phyloP scores from a whole-genome alignment of 225 moss, liverwort and hornwort genomes.

The Thuidium tamariscinum region DNA sequence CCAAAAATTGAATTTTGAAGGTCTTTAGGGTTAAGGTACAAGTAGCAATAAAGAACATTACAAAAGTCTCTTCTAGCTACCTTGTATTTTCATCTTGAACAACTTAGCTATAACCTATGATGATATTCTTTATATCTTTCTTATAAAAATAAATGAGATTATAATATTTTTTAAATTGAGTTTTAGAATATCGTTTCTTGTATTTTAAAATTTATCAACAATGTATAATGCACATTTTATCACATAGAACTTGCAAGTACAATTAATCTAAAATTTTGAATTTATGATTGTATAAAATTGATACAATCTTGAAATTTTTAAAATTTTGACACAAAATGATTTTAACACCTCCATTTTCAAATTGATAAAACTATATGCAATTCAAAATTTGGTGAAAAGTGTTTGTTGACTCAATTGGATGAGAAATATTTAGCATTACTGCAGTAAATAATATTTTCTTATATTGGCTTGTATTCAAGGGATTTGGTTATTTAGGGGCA shows the following conservation, averaged over 20 bases:
- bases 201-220: not conserved
- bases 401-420: accelerated
- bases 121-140: too few species aligned
- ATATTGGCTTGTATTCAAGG: not conserved
- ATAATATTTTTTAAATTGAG: not conserved
- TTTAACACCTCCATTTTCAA: too few species aligned
- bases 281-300: not conserved
- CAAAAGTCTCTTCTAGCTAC: not conserved
- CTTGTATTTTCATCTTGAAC: not conserved
- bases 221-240: not conserved
- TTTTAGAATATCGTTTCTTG: too few species aligned
- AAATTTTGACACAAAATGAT: not conserved
- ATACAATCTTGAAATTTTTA: not conserved
- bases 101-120: not conserved
- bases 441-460: too few species aligned
- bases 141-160: too few species aligned
- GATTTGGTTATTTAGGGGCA: not conserved
- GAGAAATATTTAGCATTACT: not conserved
- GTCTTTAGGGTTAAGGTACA: too few species aligned
- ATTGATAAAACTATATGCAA: accelerated
- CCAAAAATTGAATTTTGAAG: too few species aligned
- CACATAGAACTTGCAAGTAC: not conserved
- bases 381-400: not conserved
- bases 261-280: not conserved
- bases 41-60: not conserved